Evolutionary conservation across 2,329 filamentous ascomycete species (phyloP).

Genomic region (Dryadomyces sulphureus): DNA sequence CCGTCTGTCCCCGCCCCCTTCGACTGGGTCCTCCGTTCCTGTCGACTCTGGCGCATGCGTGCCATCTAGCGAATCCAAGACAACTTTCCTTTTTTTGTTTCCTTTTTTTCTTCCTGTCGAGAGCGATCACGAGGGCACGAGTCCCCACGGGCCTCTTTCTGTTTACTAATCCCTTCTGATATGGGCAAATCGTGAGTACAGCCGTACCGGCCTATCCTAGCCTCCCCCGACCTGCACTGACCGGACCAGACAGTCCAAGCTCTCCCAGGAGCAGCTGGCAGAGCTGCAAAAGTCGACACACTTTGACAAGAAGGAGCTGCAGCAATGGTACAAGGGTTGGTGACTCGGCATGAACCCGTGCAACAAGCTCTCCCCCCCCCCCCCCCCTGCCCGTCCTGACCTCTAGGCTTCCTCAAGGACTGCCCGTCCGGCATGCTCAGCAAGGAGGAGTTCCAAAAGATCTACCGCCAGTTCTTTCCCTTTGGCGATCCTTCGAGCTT

Average conservation of each 20-base stretch:
- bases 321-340: conserved; percentile 99
- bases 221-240: neutral
- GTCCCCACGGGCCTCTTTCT: too few relatives aligned
- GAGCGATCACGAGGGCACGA: too few relatives aligned
- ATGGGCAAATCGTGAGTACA: conserved; percentile 46
- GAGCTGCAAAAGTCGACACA: conserved; percentile 95
- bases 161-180: too few relatives aligned
- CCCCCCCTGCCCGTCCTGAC: neutral
- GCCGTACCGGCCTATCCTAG: too few relatives aligned
- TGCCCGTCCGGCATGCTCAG: conserved; percentile 93
- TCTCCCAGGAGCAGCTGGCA: conserved; percentile 86
- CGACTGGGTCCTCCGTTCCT: too few relatives aligned
- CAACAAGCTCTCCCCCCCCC: conserved; percentile 1
- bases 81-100: too few relatives aligned
- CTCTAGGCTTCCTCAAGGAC: conserved; percentile 85
- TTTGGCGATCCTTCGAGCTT: conserved; percentile 96
- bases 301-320: conserved; percentile 98
- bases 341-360: too few relatives aligned
- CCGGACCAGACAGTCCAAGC: conserved; percentile 74
- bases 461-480: conserved; percentile 98
- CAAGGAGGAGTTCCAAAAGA: conserved; percentile 98
- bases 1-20: too few relatives aligned
- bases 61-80: too few relatives aligned
- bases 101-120: too few relatives aligned
- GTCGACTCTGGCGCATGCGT: too few relatives aligned